These are phyloP conservation scores for Ophiostoma sp. DNA, from an alignment of 2,329 filamentous ascomycete species.

Conservation along the genomic window DNA sequence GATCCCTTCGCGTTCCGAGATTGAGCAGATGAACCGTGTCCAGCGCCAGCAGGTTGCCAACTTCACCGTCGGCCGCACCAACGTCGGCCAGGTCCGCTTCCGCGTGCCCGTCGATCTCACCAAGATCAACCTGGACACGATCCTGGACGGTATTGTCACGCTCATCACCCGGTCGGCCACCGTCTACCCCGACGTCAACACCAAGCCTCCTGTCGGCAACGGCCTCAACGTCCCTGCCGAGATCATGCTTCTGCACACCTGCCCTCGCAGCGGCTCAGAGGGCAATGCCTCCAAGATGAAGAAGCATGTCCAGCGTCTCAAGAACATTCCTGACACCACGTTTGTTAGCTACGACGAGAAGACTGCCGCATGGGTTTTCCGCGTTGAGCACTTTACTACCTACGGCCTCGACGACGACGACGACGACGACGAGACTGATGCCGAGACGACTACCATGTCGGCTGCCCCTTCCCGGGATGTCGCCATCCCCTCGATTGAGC, in stretches of 20 bases:
- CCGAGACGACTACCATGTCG: conserved; percentile 42
- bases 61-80: conserved; percentile 77
- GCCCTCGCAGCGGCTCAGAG: conserved; percentile 67
- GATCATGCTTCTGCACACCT: conserved; percentile 87
- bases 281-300: conserved; percentile 41
- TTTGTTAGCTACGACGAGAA: conserved; percentile 76
- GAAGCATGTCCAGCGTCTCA: conserved; percentile 79
- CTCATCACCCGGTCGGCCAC: conserved; percentile 75
- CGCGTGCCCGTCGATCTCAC: conserved; percentile 77
- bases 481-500: conserved; percentile 34
- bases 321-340: conserved; percentile 70
- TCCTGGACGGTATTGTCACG: conserved; percentile 70
- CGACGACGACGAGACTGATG: conserved; percentile 66
- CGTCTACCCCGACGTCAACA: conserved; percentile 70
- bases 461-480: conserved; percentile 32
- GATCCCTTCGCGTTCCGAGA: conserved; percentile 66
- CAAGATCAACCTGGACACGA: conserved; percentile 69
- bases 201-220: conserved; percentile 79
- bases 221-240: conserved; percentile 87
- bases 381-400: conserved; percentile 92
- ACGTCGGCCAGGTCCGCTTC: conserved; percentile 78
- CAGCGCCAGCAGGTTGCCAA: conserved; percentile 68
- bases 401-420: conserved; percentile 83
- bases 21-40: conserved; percentile 72
- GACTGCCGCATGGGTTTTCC: conserved; percentile 84